Base-by-base conservation (phyloP, 345 rosid genomes). In the Eucalyptus sideroxylon region DNA sequence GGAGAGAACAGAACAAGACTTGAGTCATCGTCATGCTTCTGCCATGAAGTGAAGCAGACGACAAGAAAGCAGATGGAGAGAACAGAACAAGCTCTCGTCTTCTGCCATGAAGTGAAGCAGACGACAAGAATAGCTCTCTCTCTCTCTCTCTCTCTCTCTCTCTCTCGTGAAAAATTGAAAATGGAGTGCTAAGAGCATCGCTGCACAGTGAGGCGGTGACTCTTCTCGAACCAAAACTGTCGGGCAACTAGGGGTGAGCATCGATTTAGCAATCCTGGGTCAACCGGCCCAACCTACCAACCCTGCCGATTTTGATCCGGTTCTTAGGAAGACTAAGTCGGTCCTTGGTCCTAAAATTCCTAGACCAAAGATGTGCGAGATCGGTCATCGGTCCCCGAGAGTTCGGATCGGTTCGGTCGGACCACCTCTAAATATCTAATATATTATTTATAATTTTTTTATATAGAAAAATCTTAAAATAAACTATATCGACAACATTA, bases 341-440 rank as follows among this genome's bases (percentile, higher is more conserved):
- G 47, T 45, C 11, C 1, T 45, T 45, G 47, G 10, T 8, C 10
- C 47, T 44, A 44, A 2, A 44, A 44, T 44, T 44, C 2, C 11
- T 44, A 8, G 45, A 44, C 45, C 0, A 42, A 2, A 2, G 1
- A 2, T 7, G 44, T 44, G 3, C 3, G 45, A 8, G 9, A n/a
- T 8, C 0, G 45, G 45, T 44, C 45, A 2, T 44, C 9, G 45
- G 45, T 42, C 44, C 44, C 44, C 6, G 44, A 42, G 2, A 42
- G 44, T 42, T 42, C 44, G n/a, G n/a, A n/a, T n/a, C 44, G 7
- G 7, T 6, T 40, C 7, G 45, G 45, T 8, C 11, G 12, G 1
- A 45, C 1, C 11, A 45, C 47, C 47, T 3, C 4, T 1, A 4
- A 45, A 47, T 10, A 47, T 47, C 49, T 47, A 47, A 47, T 10